phyloP scores from a whole-genome alignment of 2,329 filamentous ascomycete species.

The Colletotrichum echinochloae region DNA sequence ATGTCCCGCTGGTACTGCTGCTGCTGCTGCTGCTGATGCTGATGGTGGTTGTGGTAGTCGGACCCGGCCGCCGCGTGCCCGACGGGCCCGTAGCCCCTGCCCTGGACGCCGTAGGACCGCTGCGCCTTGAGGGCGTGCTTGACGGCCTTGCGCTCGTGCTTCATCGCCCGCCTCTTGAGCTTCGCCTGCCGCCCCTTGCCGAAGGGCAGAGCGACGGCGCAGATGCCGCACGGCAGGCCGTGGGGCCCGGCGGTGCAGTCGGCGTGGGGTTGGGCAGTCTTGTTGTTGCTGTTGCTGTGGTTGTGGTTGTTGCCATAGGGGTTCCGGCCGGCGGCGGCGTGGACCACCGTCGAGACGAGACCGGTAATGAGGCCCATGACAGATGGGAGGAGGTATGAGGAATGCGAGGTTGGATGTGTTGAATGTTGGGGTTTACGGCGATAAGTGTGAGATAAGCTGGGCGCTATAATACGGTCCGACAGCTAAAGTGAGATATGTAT shows the following conservation, averaged over 20 bases:
- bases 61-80: neutral
- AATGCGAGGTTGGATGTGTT: neutral
- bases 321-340: constrained; percentile 37
- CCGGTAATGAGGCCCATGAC: constrained; percentile 39
- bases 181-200: constrained; percentile 35
- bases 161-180: constrained; percentile 23
- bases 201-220: constrained; percentile 29
- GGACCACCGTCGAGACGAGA: constrained; percentile 37
- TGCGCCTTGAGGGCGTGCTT: constrained; percentile 31
- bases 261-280: neutral
- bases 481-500: too few species aligned
- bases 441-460: neutral
- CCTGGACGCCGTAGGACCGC: constrained; percentile 18
- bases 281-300: too few species aligned
- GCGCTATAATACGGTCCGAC: neutral
- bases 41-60: neutral
- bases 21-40: constrained; percentile 5
- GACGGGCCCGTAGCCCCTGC: constrained; percentile 1
- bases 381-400: neutral
- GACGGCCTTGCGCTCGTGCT: constrained; percentile 32
- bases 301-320: constrained; percentile 32
- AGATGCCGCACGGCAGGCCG: constrained; percentile 35
- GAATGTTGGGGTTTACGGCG: neutral
- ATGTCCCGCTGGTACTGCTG: neutral
- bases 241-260: neutral